Percentiles rank a stretch among this genome's conserved stretches.
Evolutionary conservation across 495 filamentous ascomycete genomes (phyloP).

Genomic region (Opeltia flavorubescens): DNA sequence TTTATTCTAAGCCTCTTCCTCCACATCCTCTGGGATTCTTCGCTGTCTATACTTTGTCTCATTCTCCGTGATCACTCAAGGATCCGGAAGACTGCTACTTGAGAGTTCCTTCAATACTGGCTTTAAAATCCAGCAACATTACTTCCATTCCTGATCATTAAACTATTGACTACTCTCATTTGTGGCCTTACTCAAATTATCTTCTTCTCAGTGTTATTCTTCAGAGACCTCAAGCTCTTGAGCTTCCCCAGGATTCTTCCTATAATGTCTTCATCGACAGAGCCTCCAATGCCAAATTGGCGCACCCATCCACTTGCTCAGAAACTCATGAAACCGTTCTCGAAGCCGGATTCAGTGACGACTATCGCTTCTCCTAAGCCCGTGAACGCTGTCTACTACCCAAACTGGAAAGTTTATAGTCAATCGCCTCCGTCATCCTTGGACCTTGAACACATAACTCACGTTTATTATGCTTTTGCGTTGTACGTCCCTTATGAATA

Average conservation of each 20-base stretch:
- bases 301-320: neutral
- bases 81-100: too few species aligned
- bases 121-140: too few species aligned
- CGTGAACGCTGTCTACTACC: conserved; percentile 30
- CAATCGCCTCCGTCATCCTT: conserved; percentile 66
- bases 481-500: conserved; percentile 31
- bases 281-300: conserved; percentile 3
- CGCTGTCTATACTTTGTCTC: too few species aligned
- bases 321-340: neutral
- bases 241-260: neutral
- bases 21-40: too few species aligned
- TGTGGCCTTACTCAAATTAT: too few species aligned
- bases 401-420: conserved; percentile 69
- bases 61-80: too few species aligned
- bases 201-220: too few species aligned
- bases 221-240: neutral
- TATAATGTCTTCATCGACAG: conserved; percentile 1
- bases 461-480: conserved; percentile 86
- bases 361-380: neutral
- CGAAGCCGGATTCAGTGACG: neutral
- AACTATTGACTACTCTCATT: too few species aligned
- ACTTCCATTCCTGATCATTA: too few species aligned
- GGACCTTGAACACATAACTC: conserved; percentile 53
- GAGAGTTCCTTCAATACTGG: too few species aligned
- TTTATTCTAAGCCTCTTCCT: too few species aligned